Base-by-base conservation (phyloP, 2,329 filamentous ascomycete genomes). In the Juglanconis sp. region DNA sequence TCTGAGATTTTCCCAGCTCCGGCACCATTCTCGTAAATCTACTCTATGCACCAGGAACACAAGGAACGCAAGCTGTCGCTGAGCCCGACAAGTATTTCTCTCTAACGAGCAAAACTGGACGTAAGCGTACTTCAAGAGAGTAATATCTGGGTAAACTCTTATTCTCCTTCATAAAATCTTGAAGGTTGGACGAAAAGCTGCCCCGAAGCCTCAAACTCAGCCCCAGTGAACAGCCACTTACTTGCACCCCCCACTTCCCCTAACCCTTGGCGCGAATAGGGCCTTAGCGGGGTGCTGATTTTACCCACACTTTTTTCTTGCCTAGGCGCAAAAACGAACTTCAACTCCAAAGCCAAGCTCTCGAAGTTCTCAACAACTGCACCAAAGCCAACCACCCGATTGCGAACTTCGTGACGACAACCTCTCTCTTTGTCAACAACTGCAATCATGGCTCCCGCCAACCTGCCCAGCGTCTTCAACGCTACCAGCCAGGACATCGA, bases 401-500 rank as follows among this genome's bases (percentile, higher is more conserved):
- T 63, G 61, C 61, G 57, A 57, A 57, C 46, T 60, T 52, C 53
- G 53, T 55, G 57, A 53, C 53, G 57, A 60, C 53, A 54, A 57
- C 30, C 53, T 36, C 30, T 35, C 40, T 47, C 17, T 70, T 68
- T 64, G 68, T 68, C 65, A 67, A 65, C 63, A 64, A 62, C 60
- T 65, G 65, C 64, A 73, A 74, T 71, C 65, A 97, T 97, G 94
- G 92, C 93, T 77, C 91, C 94, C 79, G 86, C 87, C 74, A 96
- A 97, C 84, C 90, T 97, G 70, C 95, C 95, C 78, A 84, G 93
- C 70, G 85, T 90, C 76, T 96, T 99, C 89, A 95, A 96, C 86
- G 91, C 95, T 76, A 98, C 95, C 75, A 89, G 88, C 77, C 88
- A 96, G 85, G 95, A 99, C 85, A 96, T 99, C 83, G 95, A 99